Evolutionary conservation across 164 flowering plant species (phyloP).

Genomic region (Macadamia integrifolia): DNA sequence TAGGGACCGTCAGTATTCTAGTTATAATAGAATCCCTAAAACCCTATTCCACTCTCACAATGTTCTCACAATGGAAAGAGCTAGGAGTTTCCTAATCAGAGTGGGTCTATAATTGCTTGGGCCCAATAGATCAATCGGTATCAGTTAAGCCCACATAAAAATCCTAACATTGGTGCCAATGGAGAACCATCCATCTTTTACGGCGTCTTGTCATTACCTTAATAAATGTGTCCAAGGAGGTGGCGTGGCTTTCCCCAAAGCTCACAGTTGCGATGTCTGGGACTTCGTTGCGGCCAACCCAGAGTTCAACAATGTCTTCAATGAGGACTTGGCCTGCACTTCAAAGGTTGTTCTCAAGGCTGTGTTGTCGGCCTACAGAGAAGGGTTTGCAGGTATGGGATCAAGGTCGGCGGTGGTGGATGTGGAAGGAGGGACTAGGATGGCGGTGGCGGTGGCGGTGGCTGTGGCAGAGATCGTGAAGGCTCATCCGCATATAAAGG

Average conservation of each 20-base stretch:
- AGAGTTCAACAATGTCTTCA: constrained; percentile 28
- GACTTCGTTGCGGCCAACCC: constrained; percentile 26
- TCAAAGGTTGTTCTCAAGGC: constrained; percentile 19
- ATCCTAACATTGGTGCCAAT: constrained; percentile 18
- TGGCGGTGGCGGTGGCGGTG: constrained; percentile 25
- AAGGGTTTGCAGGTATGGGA: constrained; percentile 29
- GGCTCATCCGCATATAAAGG: constrained; percentile 32
- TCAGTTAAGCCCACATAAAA: too few species aligned
- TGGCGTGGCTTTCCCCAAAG: constrained; percentile 32
- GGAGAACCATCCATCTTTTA: constrained; percentile 17
- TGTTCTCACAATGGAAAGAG: too few species aligned
- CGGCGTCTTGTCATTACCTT: constrained; percentile 29
- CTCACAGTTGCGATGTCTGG: constrained; percentile 33
- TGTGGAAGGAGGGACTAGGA: constrained; percentile 50
- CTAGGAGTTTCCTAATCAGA: too few species aligned
- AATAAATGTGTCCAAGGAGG: constrained; percentile 32
- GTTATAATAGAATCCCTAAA: too few species aligned
- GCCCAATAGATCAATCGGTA: too few species aligned
- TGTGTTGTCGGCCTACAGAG: constrained; percentile 21
- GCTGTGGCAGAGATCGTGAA: constrained; percentile 28
- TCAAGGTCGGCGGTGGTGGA: constrained; percentile 27
- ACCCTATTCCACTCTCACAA: too few species aligned
- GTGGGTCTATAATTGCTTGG: too few species aligned
- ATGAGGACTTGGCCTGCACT: constrained; percentile 30
- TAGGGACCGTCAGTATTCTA: too few species aligned